A percentile compares a stretch with the other conserved stretches of the same genome.
Evolutionary conservation across 2,329 filamentous ascomycete species (phyloP).

Genomic region (Fusarium albidum): DNA sequence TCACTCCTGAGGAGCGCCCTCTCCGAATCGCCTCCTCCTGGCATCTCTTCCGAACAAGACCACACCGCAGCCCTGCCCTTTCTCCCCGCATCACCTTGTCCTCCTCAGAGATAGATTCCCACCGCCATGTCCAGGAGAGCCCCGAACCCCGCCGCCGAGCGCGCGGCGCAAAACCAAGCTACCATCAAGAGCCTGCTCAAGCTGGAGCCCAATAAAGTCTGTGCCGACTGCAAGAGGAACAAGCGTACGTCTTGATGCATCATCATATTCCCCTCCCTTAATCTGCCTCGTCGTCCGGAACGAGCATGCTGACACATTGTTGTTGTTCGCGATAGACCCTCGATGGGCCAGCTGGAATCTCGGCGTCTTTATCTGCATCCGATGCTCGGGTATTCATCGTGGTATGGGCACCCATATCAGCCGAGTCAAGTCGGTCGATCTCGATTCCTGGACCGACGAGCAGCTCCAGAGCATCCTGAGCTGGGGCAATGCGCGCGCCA

Average conservation of each 20-base stretch:
- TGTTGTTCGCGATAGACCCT: conserved; percentile 70
- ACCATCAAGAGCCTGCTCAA: conserved; percentile 96
- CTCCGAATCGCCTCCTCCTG: not conserved
- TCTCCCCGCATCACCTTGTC: not conserved
- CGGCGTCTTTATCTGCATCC: conserved; percentile 96
- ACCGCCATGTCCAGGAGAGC: conserved; percentile 78
- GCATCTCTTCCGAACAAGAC: not conserved
- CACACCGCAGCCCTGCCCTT: not conserved
- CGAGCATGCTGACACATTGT: conserved; percentile 18
- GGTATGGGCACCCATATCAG: conserved; percentile 99
- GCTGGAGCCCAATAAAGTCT: conserved; percentile 93
- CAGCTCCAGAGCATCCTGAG: conserved; percentile 91
- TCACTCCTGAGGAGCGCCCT: conserved; percentile 8
- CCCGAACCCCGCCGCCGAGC: conserved; percentile 81
- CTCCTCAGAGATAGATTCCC: conserved; percentile 1
- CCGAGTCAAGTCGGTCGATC: conserved; percentile 95
- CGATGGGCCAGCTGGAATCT: conserved; percentile 99
- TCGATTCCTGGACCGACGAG: conserved; percentile 98
- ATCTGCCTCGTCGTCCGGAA: not conserved
- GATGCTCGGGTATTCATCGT: conserved; percentile 97
- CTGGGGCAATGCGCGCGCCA: conserved; percentile 96
- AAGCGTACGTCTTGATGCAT: conserved; percentile 72
- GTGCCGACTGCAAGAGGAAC: conserved; percentile 98
- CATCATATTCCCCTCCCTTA: too few relatives aligned
- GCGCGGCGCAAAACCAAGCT: conserved; percentile 90